Percentiles rank a stretch among this genome's conserved stretches.
Evolutionary conservation across 1,139 yeast species (phyloP).

Genomic region (Sugiyamaella xylanicola): DNA sequence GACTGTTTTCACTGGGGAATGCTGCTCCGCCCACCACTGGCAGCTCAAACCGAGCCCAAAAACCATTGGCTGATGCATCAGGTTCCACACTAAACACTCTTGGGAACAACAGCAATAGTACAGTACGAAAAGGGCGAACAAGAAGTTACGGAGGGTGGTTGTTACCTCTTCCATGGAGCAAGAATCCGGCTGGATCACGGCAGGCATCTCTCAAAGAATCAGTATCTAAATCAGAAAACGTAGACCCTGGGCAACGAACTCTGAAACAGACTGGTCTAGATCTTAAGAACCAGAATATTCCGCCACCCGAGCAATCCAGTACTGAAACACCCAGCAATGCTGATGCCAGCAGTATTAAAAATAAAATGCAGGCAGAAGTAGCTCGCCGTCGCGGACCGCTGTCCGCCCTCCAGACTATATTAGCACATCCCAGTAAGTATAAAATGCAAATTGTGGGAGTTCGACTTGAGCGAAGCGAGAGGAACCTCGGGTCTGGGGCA

Average conservation of each 20-base stretch:
- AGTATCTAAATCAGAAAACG: neutral
- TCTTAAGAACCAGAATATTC: neutral
- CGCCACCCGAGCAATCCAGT: neutral
- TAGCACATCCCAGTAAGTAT: slow-evolving; percentile 12
- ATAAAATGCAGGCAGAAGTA: slow-evolving; percentile 16
- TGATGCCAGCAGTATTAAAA: slow-evolving; percentile 3
- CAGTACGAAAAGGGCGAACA: neutral
- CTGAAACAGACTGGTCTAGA: neutral
- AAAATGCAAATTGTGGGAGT: neutral
- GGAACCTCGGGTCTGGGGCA: too few relatives aligned
- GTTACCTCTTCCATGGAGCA: slow-evolving; percentile 3
- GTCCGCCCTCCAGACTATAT: slow-evolving; percentile 7
- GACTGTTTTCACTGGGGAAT: slow-evolving; percentile 14
- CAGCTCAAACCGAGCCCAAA: neutral
- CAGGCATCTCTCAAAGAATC: neutral
- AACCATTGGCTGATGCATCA: slow-evolving; percentile 6
- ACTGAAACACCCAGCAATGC: neutral
- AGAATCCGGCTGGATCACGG: neutral
- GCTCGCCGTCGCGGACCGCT: slow-evolving; percentile 12
- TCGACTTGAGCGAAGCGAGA: too few relatives aligned
- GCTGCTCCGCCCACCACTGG: neutral
- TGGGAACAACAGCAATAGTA: neutral
- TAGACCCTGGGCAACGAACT: neutral
- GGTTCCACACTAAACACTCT: slow-evolving; percentile 3
- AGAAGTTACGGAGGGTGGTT: slow-evolving; percentile 10